Conservation (phyloP, 805 yeast species). For the Priceomyces castillae region DNA sequence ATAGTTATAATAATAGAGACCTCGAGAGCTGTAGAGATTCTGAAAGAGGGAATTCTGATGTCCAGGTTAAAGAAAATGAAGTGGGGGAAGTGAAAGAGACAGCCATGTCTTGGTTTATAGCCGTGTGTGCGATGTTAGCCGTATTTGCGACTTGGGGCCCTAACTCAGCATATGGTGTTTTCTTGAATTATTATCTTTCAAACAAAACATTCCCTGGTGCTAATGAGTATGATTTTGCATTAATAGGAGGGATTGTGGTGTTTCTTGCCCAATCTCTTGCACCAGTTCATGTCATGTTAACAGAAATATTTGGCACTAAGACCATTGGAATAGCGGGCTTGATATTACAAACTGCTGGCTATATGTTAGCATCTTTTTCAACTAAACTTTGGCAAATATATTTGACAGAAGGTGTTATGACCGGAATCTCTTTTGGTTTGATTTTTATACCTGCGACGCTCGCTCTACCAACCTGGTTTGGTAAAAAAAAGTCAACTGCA, state of each 20-base stretch:
- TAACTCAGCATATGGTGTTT: slow-evolving; percentile 58
- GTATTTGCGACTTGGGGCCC: slow-evolving; percentile 56
- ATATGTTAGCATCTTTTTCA: slow-evolving; percentile 51
- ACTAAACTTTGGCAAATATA: slow-evolving; percentile 50
- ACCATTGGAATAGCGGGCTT: slow-evolving; percentile 47
- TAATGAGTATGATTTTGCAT: slow-evolving; percentile 45
- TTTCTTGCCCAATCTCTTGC: slow-evolving; percentile 53
- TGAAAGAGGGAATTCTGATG: slow-evolving; percentile 1
- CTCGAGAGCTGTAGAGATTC: slow-evolving; percentile 4
- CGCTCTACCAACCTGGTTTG: slow-evolving; percentile 50
- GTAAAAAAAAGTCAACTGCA: slow-evolving; percentile 43
- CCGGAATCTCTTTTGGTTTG: slow-evolving; percentile 48
- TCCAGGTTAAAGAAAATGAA: background rate
- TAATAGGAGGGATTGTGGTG: slow-evolving; percentile 50
- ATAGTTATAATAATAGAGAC: no score
- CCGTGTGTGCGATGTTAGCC: slow-evolving; percentile 46
- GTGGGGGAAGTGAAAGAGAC: slow-evolving; percentile 4
- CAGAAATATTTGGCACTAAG: slow-evolving; percentile 50
- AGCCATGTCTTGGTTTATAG: slow-evolving; percentile 46
- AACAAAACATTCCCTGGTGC: slow-evolving; percentile 39
- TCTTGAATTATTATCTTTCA: slow-evolving; percentile 48
- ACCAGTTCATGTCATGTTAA: slow-evolving; percentile 52
- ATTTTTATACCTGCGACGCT: slow-evolving; percentile 44
- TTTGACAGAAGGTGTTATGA: slow-evolving; percentile 50
- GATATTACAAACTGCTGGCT: slow-evolving; percentile 39